Percentiles rank a stretch among this genome's conserved stretches.
Evolutionary conservation across 2,329 filamentous ascomycete genomes (phyloP).

Genomic region (Calonectria pauciramosa): DNA sequence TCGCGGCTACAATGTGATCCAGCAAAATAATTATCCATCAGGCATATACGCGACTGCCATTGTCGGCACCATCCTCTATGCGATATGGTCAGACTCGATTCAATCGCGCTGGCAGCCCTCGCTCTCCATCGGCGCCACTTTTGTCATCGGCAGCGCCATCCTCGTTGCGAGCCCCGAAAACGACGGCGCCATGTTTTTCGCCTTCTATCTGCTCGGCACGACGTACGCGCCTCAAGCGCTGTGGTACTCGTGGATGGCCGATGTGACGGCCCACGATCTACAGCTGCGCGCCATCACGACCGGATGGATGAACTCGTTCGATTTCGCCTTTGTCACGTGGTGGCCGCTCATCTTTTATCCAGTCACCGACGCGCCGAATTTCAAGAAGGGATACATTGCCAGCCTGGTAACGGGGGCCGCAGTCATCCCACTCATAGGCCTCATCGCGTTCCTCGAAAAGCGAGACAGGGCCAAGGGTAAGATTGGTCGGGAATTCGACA

Average conservation of each 20-base stretch:
- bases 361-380: neutral
- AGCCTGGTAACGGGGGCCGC: neutral
- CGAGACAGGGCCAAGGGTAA: neutral
- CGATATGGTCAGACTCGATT: neutral
- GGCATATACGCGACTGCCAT: neutral
- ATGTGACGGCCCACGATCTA: neutral
- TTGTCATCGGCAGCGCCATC: neutral
- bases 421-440: neutral
- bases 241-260: conserved; percentile 5
- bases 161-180: neutral
- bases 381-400: neutral
- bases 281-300: conserved; percentile 11
- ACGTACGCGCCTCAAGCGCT: neutral
- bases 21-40: conserved; percentile 1
- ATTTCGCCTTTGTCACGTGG: conserved; percentile 18
- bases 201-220: neutral
- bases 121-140: neutral
- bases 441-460: neutral
- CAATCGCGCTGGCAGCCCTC: neutral
- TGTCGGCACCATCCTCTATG: neutral
- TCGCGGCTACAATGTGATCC: neutral
- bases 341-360: conserved; percentile 16
- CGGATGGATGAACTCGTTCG: conserved; percentile 19
- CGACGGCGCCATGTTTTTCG: neutral
- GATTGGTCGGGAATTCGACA: neutral